A percentile compares a stretch with the other conserved stretches of the same genome.
Evolutionary conservation across 2,329 filamentous ascomycete species (phyloP).

Genomic region (Epicoccum sorghinum): DNA sequence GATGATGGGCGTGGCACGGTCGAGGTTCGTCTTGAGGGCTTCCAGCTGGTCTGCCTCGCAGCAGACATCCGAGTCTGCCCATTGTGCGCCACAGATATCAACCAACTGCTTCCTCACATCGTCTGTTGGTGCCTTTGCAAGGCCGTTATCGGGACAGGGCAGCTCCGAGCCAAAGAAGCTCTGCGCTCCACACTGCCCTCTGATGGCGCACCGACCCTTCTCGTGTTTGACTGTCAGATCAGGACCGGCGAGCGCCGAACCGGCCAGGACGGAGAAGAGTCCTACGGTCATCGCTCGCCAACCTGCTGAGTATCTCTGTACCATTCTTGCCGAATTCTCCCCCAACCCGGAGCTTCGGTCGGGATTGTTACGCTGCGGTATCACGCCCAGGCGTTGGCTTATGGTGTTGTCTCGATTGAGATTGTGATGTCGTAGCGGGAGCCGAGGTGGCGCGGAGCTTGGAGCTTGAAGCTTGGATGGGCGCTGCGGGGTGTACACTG

Average conservation of each 20-base stretch:
- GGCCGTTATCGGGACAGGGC: constrained; percentile 89
- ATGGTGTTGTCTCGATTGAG: not conserved
- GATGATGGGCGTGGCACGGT: constrained; percentile 86
- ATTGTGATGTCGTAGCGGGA: not conserved
- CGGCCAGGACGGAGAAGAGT: constrained; percentile 37
- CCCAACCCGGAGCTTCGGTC: not conserved
- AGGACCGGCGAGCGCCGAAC: constrained; percentile 37
- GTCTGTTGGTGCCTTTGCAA: constrained; percentile 75
- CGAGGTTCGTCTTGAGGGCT: constrained; percentile 80
- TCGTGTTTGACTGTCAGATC: constrained; percentile 69
- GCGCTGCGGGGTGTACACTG: not conserved
- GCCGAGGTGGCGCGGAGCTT: constrained; percentile 25
- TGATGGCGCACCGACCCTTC: constrained; percentile 84
- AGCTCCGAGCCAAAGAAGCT: constrained; percentile 87
- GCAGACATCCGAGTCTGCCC: constrained; percentile 83
- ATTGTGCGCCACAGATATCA: constrained; percentile 84
- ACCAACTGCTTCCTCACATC: constrained; percentile 78
- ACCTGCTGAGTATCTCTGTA: constrained; percentile 30
- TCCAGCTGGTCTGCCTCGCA: constrained; percentile 83
- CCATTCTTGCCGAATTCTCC: constrained; percentile 15
- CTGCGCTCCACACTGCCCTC: constrained; percentile 89
- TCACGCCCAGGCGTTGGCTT: not conserved
- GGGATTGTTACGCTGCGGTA: not conserved
- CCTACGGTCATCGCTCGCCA: constrained; percentile 35
- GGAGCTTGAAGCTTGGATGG: constrained; percentile 1